These are phyloP conservation scores for Boletus subluridellus DNA, from an alignment of 1,284 basidiomycete species.

Conservation along the genomic window DNA sequence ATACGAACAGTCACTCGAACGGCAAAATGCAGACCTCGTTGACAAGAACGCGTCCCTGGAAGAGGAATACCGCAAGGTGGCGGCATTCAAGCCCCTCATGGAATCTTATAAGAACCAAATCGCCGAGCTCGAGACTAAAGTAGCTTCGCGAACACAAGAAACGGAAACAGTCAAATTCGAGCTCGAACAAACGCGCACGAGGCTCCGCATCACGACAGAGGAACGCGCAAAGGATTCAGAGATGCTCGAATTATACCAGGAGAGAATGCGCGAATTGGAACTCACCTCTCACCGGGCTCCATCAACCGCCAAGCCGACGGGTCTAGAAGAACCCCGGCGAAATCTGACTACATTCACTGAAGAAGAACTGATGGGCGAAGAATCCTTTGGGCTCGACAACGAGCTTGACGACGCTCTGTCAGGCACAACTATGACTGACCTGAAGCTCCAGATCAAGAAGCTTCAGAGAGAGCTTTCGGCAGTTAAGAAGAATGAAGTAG, in stretches of 20 bases:
- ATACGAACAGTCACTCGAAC: slow-evolving; percentile 69
- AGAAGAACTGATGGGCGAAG: slow-evolving; percentile 41
- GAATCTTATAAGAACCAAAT: slow-evolving; percentile 92
- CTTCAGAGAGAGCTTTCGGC: slow-evolving; percentile 81
- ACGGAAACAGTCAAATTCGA: slow-evolving; percentile 71
- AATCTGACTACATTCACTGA: slow-evolving; percentile 39
- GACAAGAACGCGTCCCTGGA: slow-evolving; percentile 89
- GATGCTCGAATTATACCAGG: slow-evolving; percentile 85
- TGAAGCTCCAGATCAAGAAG: slow-evolving; percentile 82
- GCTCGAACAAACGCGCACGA: slow-evolving; percentile 69
- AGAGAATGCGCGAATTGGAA: slow-evolving; percentile 88
- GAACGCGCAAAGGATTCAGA: slow-evolving; percentile 80
- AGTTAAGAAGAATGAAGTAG: slow-evolving; percentile 69
- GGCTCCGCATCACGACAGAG: slow-evolving; percentile 64
- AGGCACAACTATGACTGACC: slow-evolving; percentile 86
- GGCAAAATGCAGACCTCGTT: slow-evolving; percentile 87
- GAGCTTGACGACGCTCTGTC: slow-evolving; percentile 84
- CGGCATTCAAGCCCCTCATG: slow-evolving; percentile 84
- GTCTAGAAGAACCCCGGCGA: slow-evolving; percentile 22
- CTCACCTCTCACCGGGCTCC: slow-evolving; percentile 51
- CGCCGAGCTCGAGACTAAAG: slow-evolving; percentile 73
- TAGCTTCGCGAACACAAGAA: slow-evolving; percentile 63
- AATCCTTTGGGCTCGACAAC: slow-evolving; percentile 64
- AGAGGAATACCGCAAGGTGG: slow-evolving; percentile 85
- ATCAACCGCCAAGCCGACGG: slow-evolving; percentile 19